Base-by-base conservation (phyloP, 495 filamentous ascomycete species). In the Penicillium salamii region DNA sequence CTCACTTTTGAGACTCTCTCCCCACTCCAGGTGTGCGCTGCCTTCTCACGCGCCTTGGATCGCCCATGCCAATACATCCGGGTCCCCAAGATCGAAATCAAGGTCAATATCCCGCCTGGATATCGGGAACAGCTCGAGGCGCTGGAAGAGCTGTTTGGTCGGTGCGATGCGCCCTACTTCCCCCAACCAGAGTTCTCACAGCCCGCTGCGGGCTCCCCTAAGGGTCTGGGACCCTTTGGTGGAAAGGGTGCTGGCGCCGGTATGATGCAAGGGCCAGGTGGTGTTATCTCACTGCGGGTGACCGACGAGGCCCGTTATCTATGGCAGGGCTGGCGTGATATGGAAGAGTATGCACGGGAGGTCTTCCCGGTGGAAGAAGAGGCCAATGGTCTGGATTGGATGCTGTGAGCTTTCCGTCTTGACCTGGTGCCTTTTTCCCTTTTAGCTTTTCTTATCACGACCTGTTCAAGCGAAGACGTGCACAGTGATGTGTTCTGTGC, bases 301-400 rank as follows among this genome's bases (percentile, higher is more conserved):
- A 88, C 90, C 3, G 75, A 80, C 23, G 81, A 89, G 45, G 85
- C 90, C 7, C 70, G 89, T 46, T 77, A 84, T 51, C 68, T 97
- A 35, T 97, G 93, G 93, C 87, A 95, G 58, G 93, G 92, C 5
- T 88, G 87, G 62, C 78, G 93, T 32, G 87, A 91, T 31, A 80
- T 98, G 63, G 91, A 97, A 59, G 93, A 97, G 66, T 98, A 97
- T 67, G 93, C 92, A 21, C 79, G 89, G 17, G 93, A 98, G 59
- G 91, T 95, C 0, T 98, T 97, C 59, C 91, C 90, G 0, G 75
- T 96, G 3, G 93, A 98, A 67, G 93, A 98, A 71, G 83, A 88
- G 50, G 87, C 90, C 2, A 97, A 98, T 68, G 93, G 92, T 5
- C 71, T 91, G 57, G 85, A 85, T 18, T 98, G 93, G 93, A 95